phyloP scores from a whole-genome alignment of 1,284 basidiomycete genomes.

The Hypsizygus ulmarius region DNA sequence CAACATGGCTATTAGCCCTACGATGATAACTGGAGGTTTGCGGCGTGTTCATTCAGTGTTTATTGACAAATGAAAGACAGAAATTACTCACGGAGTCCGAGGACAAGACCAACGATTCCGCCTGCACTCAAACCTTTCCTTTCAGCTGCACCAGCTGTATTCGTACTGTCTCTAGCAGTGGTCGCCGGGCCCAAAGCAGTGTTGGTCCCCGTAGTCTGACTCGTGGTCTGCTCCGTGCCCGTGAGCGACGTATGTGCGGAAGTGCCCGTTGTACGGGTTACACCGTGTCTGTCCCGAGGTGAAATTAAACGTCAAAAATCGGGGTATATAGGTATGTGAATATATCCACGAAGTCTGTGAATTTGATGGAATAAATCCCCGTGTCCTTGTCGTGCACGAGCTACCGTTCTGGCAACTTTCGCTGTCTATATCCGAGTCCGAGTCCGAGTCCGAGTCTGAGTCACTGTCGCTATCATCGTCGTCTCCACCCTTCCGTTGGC shows the following conservation, averaged over 20 bases:
- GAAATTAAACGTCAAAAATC: neutral
- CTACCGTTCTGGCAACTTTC: conserved; percentile 11
- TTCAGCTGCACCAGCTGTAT: neutral
- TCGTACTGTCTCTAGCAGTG: conserved; percentile 5
- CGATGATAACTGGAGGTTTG: conserved; percentile 22
- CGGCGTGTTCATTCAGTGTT: neutral
- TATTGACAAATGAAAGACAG: neutral
- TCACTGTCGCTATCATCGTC: neutral
- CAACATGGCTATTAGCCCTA: conserved; percentile 24
- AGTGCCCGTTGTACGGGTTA: neutral
- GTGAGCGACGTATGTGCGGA: neutral
- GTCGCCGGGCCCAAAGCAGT: neutral
- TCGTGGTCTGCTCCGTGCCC: neutral
- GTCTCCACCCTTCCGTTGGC: neutral
- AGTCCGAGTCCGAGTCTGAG: conserved; percentile 8
- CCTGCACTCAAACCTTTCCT: conserved; percentile 21
- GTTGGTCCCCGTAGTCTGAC: neutral
- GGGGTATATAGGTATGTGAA: neutral
- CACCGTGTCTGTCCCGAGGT: neutral
- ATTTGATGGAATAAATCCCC: conserved; percentile 1
- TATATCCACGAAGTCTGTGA: conserved; percentile 3
- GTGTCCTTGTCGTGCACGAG: conserved; percentile 9
- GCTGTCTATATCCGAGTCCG: conserved; percentile 13
- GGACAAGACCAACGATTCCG: conserved; percentile 25
- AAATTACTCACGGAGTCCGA: conserved; percentile 23